These are phyloP conservation scores for Ustilago tritici DNA, from an alignment of 1,284 basidiomycete species.

Conservation along the genomic window DNA sequence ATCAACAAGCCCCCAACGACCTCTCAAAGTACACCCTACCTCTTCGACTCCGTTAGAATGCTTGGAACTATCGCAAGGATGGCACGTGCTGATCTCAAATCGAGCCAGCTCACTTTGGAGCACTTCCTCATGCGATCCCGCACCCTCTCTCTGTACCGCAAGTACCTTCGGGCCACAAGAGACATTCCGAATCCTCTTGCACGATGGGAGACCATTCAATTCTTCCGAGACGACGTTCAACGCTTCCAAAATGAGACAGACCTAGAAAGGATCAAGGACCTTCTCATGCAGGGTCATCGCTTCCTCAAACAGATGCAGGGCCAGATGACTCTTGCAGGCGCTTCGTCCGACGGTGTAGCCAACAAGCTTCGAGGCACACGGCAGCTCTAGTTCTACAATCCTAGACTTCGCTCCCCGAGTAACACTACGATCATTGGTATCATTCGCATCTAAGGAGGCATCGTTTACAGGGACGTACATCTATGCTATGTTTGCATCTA, in stretches of 20 bases:
- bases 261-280: conserved; percentile 44
- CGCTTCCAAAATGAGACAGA: conserved; percentile 41
- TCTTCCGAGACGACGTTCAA: conserved; percentile 50
- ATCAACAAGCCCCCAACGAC: neutral
- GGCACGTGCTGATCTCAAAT: conserved; percentile 37
- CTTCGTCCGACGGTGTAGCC: conserved; percentile 16
- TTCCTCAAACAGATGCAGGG: conserved; percentile 58
- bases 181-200: conserved; percentile 60
- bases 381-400: conserved; percentile 8
- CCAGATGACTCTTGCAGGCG: conserved; percentile 50
- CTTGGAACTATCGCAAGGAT: conserved; percentile 14
- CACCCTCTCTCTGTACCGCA: conserved; percentile 55
- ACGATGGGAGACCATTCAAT: conserved; percentile 60
- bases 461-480: neutral
- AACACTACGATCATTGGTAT: neutral
- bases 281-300: conserved; percentile 47
- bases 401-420: neutral
- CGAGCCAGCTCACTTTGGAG: conserved; percentile 53
- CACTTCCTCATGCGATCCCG: conserved; percentile 54
- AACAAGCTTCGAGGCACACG: conserved; percentile 45
- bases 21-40: neutral
- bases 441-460: neutral
- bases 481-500: neutral
- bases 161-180: conserved; percentile 55
- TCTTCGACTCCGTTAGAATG: conserved; percentile 8